Percentiles rank a stretch among this genome's conserved stretches.
Conservation (phyloP, 2,329 filamentous ascomycete genomes). For the Exophiala bonariae region DNA sequence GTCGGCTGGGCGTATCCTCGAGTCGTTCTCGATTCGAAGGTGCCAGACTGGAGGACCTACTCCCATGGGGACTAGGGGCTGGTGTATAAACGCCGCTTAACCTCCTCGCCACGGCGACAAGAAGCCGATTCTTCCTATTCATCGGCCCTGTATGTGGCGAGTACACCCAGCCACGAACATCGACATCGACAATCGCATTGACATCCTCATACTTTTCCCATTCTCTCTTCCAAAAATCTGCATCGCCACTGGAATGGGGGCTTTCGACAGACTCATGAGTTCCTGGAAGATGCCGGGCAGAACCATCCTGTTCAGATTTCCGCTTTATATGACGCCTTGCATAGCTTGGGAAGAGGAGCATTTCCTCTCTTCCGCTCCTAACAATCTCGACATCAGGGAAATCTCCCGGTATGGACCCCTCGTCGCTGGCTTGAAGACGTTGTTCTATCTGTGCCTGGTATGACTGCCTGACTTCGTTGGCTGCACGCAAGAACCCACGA, state of each 20-base stretch:
- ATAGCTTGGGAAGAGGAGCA: constrained; percentile 95
- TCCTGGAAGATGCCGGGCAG: constrained; percentile 30
- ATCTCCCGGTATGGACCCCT: constrained; percentile 64
- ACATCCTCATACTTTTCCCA: constrained; percentile 81
- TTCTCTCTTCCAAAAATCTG: constrained; percentile 74
- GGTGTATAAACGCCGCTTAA: constrained; percentile 82
- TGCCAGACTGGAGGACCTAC: constrained; percentile 46
- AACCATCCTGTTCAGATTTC: constrained; percentile 32
- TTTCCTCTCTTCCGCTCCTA: constrained; percentile 79
- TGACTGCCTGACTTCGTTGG: constrained; percentile 69
- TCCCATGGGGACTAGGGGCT: constrained; percentile 40
- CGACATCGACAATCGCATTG: constrained; percentile 85
- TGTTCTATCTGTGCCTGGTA: constrained; percentile 60
- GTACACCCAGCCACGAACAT: constrained; percentile 95
- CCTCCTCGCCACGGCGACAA: constrained; percentile 83
- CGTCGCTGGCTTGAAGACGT: constrained; percentile 44
- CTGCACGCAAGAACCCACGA: constrained; percentile 69
- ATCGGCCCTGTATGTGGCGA: constrained; percentile 80
- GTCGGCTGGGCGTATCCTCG: constrained; percentile 51
- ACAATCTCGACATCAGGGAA: constrained; percentile 86
- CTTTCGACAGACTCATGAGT: constrained; percentile 39
- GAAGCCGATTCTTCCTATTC: constrained; percentile 79
- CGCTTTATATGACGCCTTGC: constrained; percentile 68
- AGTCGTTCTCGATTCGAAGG: constrained; percentile 36
- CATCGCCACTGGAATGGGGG: constrained; percentile 55